Evolutionary conservation across 768 basidiomycete species (phyloP).

Genomic region (Lactifluus rugatus): DNA sequence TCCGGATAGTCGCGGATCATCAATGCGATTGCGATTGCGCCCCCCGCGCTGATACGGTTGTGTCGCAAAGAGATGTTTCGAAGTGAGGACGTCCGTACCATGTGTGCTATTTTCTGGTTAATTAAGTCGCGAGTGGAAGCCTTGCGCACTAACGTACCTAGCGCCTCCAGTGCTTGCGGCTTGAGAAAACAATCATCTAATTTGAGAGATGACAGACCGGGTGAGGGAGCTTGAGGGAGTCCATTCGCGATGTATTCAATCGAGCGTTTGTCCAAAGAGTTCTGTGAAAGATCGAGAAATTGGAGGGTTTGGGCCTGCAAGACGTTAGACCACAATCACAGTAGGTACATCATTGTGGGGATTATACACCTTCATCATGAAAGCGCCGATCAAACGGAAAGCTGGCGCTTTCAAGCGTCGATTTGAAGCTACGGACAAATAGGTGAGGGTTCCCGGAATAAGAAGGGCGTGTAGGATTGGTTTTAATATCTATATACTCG

Average conservation of each 20-base stretch:
- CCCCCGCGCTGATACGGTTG: conserved; percentile 76
- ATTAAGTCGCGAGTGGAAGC: neutral
- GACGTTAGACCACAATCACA: neutral
- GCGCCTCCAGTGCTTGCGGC: conserved; percentile 61
- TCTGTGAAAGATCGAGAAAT: conserved; percentile 88
- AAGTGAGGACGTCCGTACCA: conserved; percentile 73
- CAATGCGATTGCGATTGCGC: conserved; percentile 84
- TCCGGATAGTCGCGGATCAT: conserved; percentile 98
- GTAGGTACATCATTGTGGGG: neutral
- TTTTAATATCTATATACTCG: conserved; percentile 55
- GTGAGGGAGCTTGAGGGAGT: conserved; percentile 42
- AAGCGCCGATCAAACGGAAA: conserved; percentile 73
- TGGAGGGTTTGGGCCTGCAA: conserved; percentile 61
- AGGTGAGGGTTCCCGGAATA: conserved; percentile 70
- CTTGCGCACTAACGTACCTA: conserved; percentile 47
- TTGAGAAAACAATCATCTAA: conserved; percentile 80
- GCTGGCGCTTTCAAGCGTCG: conserved; percentile 65
- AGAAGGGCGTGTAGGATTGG: conserved; percentile 84
- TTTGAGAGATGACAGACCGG: conserved; percentile 65
- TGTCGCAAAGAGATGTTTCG: conserved; percentile 84
- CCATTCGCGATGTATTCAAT: conserved; percentile 74
- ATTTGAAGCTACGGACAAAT: conserved; percentile 82
- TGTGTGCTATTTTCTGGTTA: conserved; percentile 45
- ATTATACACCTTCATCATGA: conserved; percentile 52
- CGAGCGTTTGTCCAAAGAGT: conserved; percentile 70